These are phyloP conservation scores for Crithidia brevicula DNA, from an alignment of 208 protist genomes.

Conservation along the genomic window DNA sequence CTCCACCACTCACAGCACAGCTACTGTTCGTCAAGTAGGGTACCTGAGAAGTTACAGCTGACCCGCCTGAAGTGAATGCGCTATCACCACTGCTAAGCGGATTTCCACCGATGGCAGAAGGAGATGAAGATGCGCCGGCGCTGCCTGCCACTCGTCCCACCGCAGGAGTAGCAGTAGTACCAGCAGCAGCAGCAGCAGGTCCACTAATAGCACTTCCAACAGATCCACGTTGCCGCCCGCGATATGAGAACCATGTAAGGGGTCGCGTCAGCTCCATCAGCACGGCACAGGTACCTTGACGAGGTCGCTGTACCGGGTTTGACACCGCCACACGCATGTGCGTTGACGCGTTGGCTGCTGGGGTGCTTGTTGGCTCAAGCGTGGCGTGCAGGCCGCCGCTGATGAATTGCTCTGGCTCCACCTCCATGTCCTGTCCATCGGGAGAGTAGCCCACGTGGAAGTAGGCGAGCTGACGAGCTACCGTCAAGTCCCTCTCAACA, in stretches of 20 bases:
- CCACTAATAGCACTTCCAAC: background rate
- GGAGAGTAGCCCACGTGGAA: slow-evolving; percentile 23
- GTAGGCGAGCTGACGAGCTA: slow-evolving; percentile 26
- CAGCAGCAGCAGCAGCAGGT: slow-evolving; percentile 1
- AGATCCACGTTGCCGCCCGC: slow-evolving; percentile 5
- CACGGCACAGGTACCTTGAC: slow-evolving; percentile 30
- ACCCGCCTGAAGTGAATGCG: no score
- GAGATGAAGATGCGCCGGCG: no score
- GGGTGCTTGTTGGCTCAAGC: background rate
- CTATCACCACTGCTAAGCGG: no score
- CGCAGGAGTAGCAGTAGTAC: no score
- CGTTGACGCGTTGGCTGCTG: background rate
- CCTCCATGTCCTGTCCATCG: slow-evolving; percentile 1
- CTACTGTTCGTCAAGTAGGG: no score
- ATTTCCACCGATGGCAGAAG: no score
- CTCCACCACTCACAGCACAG: no score
- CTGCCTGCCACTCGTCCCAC: no score
- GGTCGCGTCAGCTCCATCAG: slow-evolving; percentile 32
- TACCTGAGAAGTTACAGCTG: no score
- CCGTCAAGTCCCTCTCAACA: slow-evolving; percentile 25
- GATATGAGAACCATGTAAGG: slow-evolving; percentile 29
- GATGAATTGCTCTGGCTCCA: slow-evolving; percentile 14
- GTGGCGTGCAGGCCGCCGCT: background rate
- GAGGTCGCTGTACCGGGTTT: slow-evolving; percentile 31
- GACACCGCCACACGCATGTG: slow-evolving; percentile 21